Percentiles rank a stretch among this genome's conserved stretches.
Evolutionary conservation across 2,329 filamentous ascomycete species (phyloP).

Genomic region (Paracoccidioides brasiliensis): DNA sequence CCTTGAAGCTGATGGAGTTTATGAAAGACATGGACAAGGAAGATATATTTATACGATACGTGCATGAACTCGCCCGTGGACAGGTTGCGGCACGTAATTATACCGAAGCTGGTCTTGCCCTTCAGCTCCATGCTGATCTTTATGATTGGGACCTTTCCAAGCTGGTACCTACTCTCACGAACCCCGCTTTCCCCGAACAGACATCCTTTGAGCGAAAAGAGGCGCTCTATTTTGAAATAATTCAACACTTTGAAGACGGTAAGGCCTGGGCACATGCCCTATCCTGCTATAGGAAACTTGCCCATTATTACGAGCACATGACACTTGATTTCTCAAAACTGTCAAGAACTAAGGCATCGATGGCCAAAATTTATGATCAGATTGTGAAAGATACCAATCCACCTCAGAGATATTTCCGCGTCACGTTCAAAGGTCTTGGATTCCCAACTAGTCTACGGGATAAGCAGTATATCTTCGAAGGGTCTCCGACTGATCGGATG

Average conservation of each 20-base stretch:
- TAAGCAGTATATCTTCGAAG: conserved; percentile 88
- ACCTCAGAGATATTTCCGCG: conserved; percentile 79
- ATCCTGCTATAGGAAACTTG: conserved; percentile 77
- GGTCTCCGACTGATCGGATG: conserved; percentile 60
- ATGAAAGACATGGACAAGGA: conserved; percentile 93
- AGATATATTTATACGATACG: conserved; percentile 91
- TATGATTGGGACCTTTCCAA: conserved; percentile 78
- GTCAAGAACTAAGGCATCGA: conserved; percentile 75
- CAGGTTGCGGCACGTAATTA: conserved; percentile 65
- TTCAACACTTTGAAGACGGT: conserved; percentile 89
- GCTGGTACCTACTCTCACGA: conserved; percentile 51
- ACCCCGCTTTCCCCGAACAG: conserved; percentile 70
- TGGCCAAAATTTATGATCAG: conserved; percentile 82
- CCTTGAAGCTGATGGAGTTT: conserved; percentile 86
- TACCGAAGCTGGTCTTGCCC: conserved; percentile 76
- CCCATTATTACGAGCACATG: conserved; percentile 79
- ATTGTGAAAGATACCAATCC: conserved; percentile 69
- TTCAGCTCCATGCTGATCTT: conserved; percentile 80
- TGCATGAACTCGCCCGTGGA: conserved; percentile 73
- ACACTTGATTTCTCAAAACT: conserved; percentile 86
- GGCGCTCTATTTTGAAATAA: conserved; percentile 83
- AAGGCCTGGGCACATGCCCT: conserved; percentile 85
- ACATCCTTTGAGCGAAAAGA: conserved; percentile 88
- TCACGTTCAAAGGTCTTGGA: conserved; percentile 76
- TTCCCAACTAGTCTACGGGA: conserved; percentile 71